These are phyloP conservation scores for Cladosporium sp. DNA, from an alignment of 2,329 filamentous ascomycete genomes.

Conservation along the genomic window DNA sequence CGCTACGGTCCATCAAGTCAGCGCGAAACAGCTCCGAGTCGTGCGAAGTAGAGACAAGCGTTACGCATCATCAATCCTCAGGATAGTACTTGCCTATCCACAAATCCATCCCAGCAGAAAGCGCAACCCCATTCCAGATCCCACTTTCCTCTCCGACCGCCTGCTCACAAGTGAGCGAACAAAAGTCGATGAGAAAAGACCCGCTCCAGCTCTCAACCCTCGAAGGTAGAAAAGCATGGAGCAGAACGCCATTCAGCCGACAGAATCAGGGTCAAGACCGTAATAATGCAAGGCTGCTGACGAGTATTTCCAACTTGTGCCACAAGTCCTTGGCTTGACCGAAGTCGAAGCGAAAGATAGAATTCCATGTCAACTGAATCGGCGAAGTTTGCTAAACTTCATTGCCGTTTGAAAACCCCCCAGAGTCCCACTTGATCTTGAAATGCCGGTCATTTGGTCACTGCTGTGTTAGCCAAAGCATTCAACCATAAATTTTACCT, in stretches of 20 bases:
- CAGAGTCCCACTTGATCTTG: background rate
- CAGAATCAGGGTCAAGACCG: background rate
- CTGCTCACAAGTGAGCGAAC: conserved; percentile 8
- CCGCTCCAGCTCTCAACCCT: background rate
- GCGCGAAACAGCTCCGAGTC: no score
- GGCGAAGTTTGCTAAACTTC: background rate
- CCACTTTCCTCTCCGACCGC: conserved; percentile 3
- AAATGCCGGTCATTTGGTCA: background rate
- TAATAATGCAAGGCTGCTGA: background rate
- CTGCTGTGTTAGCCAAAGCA: background rate
- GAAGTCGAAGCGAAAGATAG: background rate
- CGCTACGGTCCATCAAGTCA: no score
- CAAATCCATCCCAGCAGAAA: background rate
- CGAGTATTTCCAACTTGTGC: background rate
- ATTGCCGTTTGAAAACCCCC: background rate
- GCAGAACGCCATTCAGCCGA: background rate
- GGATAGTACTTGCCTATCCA: background rate
- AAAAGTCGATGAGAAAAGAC: conserved; percentile 14
- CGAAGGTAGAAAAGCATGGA: background rate
- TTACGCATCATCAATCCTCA: no score
- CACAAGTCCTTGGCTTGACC: background rate
- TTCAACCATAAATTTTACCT: background rate
- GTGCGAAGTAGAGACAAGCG: no score
- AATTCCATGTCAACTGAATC: background rate
- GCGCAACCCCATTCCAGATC: background rate